These are phyloP conservation scores for Kregervanrija fluxuum DNA, from an alignment of 805 yeast species.

Conservation along the genomic window DNA sequence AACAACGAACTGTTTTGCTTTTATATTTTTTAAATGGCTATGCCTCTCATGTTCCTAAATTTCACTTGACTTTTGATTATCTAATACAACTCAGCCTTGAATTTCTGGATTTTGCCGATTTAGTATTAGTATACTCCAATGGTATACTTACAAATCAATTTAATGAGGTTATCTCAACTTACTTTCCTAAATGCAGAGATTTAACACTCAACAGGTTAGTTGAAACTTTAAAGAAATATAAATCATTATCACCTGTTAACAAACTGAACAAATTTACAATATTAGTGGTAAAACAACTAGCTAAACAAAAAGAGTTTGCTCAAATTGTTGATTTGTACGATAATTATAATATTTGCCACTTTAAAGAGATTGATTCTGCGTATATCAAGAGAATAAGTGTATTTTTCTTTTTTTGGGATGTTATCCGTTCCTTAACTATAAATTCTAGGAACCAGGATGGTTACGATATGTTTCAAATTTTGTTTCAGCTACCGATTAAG, in stretches of 20 bases:
- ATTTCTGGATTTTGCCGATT: constrained; percentile 2
- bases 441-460: constrained; percentile 13
- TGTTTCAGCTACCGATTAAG: constrained; percentile 13
- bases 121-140: constrained; percentile 1
- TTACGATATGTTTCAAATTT: constrained; percentile 12
- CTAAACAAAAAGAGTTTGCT: constrained; percentile 1
- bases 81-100: neutral
- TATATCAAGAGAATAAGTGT: constrained; percentile 7
- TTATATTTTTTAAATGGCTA: neutral
- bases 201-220: neutral
- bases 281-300: constrained; percentile 5
- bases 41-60: neutral
- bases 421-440: constrained; percentile 16
- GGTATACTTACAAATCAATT: constrained; percentile 1
- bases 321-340: constrained; percentile 2
- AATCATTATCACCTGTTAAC: neutral
- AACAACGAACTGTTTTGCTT: constrained; percentile 1
- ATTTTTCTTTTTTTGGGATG: constrained; percentile 12
- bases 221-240: constrained; percentile 1
- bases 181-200: neutral
- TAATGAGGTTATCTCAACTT: constrained; percentile 1
- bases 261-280: constrained; percentile 8
- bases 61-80: no score
- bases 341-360: constrained; percentile 1
- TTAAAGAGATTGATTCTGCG: constrained; percentile 11